A percentile compares a stretch with the other conserved stretches of the same genome.
Evolutionary conservation across 805 yeast species (phyloP).

Genomic region (Metschnikowia gruessii): DNA sequence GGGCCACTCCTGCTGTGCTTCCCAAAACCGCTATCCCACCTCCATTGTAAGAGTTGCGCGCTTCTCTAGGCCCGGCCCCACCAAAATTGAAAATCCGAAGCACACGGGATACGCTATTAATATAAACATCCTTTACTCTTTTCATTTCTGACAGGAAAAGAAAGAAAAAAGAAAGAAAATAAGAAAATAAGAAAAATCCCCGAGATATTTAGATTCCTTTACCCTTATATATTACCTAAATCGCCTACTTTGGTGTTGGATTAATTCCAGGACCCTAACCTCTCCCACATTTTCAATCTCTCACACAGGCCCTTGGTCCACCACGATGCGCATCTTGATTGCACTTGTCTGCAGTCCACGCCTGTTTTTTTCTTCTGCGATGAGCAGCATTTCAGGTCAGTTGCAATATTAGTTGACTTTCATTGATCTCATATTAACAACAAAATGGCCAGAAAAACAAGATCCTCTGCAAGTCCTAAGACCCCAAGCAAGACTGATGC

Average conservation of each 20-base stretch:
- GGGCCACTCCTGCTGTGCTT: slow-evolving; percentile 15
- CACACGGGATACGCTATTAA: background rate
- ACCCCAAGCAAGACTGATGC: slow-evolving; percentile 10
- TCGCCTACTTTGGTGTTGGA: too few species aligned
- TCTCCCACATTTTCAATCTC: background rate
- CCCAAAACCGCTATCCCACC: slow-evolving; percentile 41
- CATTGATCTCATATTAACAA: background rate
- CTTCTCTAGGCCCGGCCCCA: background rate
- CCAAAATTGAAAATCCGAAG: too few species aligned
- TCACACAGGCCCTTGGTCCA: background rate
- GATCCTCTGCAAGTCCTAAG: slow-evolving; percentile 22
- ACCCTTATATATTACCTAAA: too few species aligned
- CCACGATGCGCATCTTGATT: background rate
- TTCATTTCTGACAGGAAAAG: too few species aligned
- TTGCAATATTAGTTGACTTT: background rate
- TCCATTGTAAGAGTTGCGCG: slow-evolving; percentile 5
- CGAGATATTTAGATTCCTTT: too few species aligned
- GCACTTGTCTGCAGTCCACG: slow-evolving; percentile 11
- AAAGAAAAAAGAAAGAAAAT: too few species aligned
- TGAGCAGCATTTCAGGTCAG: slow-evolving; percentile 11
- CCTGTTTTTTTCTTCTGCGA: slow-evolving; percentile 17
- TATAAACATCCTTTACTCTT: too few species aligned
- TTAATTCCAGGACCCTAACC: too few species aligned
- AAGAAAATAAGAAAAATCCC: too few species aligned
- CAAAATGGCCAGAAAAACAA: slow-evolving; percentile 20